phyloP scores from a whole-genome alignment of 768 basidiomycete genomes.

The Boletellus ananiceps region DNA sequence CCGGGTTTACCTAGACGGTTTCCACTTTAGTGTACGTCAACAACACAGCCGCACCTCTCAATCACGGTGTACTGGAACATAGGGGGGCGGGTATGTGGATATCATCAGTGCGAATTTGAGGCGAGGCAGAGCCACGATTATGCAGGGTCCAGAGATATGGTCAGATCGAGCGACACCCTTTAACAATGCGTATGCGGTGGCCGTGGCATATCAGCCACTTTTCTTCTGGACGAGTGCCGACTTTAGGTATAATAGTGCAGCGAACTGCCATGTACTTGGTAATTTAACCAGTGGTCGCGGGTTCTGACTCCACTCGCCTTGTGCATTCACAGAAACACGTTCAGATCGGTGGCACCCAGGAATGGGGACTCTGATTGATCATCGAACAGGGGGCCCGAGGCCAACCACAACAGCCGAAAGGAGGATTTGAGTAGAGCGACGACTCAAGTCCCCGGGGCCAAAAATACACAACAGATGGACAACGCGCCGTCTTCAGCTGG shows the following conservation, averaged over 20 bases:
- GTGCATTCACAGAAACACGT: not conserved
- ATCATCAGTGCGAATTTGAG: not conserved
- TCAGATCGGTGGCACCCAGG: not conserved
- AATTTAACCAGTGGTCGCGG: constrained; percentile 2
- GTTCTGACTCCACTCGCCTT: constrained; percentile 2
- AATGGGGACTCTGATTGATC: not conserved
- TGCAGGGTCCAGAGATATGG: constrained; percentile 21
- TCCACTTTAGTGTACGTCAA: constrained; percentile 6
- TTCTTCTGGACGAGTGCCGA: not conserved
- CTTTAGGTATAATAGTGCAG: constrained; percentile 7
- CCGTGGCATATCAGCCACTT: constrained; percentile 7
- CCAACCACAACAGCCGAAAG: not conserved
- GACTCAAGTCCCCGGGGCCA: not conserved
- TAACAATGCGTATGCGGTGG: constrained; percentile 10
- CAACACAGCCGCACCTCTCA: not conserved
- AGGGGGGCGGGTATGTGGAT: constrained; percentile 5
- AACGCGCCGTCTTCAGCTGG: not conserved
- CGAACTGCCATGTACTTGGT: not conserved
- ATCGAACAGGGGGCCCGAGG: not conserved
- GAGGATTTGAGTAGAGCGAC: not conserved
- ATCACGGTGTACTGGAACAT: not conserved
- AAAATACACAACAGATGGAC: not conserved
- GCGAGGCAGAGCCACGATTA: constrained; percentile 5
- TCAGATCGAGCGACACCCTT: constrained; percentile 15
- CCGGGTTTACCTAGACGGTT: not conserved